Percentiles rank a stretch among this genome's conserved stretches.
phyloP scores from a whole-genome alignment of 2,329 filamentous ascomycete species.

The Mycosphaerella sp. region DNA sequence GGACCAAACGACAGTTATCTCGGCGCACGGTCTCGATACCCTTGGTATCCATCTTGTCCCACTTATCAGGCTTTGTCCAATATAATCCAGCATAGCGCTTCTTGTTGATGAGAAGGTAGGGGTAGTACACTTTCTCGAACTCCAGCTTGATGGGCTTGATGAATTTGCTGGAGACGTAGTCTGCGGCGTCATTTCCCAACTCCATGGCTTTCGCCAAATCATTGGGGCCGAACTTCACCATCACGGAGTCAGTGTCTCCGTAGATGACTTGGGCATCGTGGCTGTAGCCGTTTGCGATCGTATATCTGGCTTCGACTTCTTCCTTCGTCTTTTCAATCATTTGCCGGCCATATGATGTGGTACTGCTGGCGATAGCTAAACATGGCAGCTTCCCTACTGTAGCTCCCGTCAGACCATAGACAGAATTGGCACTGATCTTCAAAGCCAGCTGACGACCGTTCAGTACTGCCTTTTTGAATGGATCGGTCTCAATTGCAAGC shows the following conservation, averaged over 20 bases:
- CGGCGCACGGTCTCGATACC: constrained; percentile 96
- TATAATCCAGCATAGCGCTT: constrained; percentile 97
- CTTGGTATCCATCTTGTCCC: constrained; percentile 99
- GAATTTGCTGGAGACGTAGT: constrained; percentile 86
- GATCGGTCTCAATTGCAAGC: constrained; percentile 78
- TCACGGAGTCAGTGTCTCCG: constrained; percentile 98
- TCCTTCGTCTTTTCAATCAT: constrained; percentile 99
- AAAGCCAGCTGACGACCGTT: constrained; percentile 95
- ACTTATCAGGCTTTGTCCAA: constrained; percentile 91
- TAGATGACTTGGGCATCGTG: constrained; percentile 98
- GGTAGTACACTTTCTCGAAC: constrained; percentile 98
- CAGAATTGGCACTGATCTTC: constrained; percentile 95
- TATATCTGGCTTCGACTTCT: constrained; percentile 88
- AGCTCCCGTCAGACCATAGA: constrained; percentile 94
- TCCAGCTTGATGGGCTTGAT: constrained; percentile 96
- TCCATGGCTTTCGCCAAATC: constrained; percentile 88
- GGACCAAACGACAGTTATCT: constrained; percentile 92
- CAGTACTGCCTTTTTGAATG: constrained; percentile 95
- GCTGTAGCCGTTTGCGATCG: constrained; percentile 85
- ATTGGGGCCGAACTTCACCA: constrained; percentile 95
- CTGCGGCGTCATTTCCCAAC: constrained; percentile 85
- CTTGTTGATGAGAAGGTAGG: constrained; percentile 98
- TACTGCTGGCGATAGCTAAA: constrained; percentile 90
- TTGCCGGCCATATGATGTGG: constrained; percentile 91
- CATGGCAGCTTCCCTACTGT: constrained; percentile 95